Percentiles rank a stretch among this genome's conserved stretches.
Conservation (phyloP, 495 filamentous ascomycete species). For the Chaetomium fimeti region DNA sequence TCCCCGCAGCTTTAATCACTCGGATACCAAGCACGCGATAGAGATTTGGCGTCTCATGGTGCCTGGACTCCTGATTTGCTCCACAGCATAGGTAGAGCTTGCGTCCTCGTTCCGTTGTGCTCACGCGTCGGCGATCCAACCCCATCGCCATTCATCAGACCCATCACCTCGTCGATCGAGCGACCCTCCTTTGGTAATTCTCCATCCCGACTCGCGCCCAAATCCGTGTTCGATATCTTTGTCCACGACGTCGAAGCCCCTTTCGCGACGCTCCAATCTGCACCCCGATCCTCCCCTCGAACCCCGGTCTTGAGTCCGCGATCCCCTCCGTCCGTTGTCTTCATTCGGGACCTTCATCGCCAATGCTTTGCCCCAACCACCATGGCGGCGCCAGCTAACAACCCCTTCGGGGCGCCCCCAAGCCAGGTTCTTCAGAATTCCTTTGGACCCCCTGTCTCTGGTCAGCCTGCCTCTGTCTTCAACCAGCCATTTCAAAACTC, state of each 20-base stretch:
- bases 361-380: slow-evolving; percentile 28
- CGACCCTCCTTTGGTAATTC: slow-evolving; percentile 14
- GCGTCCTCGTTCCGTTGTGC: slow-evolving; percentile 7
- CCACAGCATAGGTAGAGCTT: slow-evolving; percentile 7
- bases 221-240: neutral
- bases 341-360: slow-evolving; percentile 13
- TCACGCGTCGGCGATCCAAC: slow-evolving; percentile 6
- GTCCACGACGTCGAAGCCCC: neutral
- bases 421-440: slow-evolving; percentile 13
- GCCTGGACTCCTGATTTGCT: slow-evolving; percentile 1
- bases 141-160: neutral
- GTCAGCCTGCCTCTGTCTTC: slow-evolving; percentile 8
- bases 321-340: slow-evolving; percentile 6
- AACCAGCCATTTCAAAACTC: slow-evolving; percentile 16
- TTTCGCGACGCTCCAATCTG: neutral
- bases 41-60: neutral
- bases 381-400: slow-evolving; percentile 32
- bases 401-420: slow-evolving; percentile 33
- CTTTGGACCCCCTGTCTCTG: slow-evolving; percentile 13
- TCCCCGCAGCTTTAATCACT: neutral
- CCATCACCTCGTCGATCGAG: slow-evolving; percentile 4
- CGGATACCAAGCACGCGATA: neutral
- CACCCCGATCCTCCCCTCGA: slow-evolving; percentile 1
- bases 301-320: neutral
- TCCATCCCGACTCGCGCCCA: slow-evolving; percentile 1